Evolutionary conservation across 495 filamentous ascomycete genomes (phyloP), one percentile per base, ranked within the genome.

Genomic region (Penicillium flavigenum): DNA sequence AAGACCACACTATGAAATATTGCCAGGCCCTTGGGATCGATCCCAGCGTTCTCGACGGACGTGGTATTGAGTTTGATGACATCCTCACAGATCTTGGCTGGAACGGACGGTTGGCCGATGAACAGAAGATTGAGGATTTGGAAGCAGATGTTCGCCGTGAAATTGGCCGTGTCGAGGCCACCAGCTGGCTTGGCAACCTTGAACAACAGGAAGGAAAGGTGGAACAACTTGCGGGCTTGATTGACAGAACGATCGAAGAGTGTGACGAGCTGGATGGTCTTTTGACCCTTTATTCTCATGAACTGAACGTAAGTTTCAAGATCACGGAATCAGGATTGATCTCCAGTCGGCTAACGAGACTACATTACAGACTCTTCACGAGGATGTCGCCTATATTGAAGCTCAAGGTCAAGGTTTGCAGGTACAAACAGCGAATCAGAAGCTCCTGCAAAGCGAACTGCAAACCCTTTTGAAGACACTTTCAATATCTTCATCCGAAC

Each of bases 361-460:
- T 5, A 43, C 24, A 22, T 36, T 29, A 17, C 57, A 96, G 90
- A 98, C 91, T 45, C 79, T 98, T 3, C 90, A 92, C 53, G 92
- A 97, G 34, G 94, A 98, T 72, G 91, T 98, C 44, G 85, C 92
- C 6, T 97, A 93, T 66, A 97, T 98, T 50, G 94, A 98, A 76
- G 90, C 95, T 9, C 94, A 98, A 68, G 91, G 90, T 5, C 92
- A 98, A 74, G 95, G 94, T 73, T 72, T 98, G 22, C 95, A 98
- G 65, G 92, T 98, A 19, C 93, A 97, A 70, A 91, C 93, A 19
- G 92, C 95, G 20, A 98, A 98, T 65, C 95, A 98, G 72, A 96
- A 95, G 73, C 83, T 96, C 32, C 81, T 98, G 26, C 90, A 92
- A 66, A 89, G 84, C 45, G 94, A 98, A 70, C 79, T 98, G 4